phyloP scores from a whole-genome alignment of 176 grass and related monocot genomes.

The Musa beccarii region DNA sequence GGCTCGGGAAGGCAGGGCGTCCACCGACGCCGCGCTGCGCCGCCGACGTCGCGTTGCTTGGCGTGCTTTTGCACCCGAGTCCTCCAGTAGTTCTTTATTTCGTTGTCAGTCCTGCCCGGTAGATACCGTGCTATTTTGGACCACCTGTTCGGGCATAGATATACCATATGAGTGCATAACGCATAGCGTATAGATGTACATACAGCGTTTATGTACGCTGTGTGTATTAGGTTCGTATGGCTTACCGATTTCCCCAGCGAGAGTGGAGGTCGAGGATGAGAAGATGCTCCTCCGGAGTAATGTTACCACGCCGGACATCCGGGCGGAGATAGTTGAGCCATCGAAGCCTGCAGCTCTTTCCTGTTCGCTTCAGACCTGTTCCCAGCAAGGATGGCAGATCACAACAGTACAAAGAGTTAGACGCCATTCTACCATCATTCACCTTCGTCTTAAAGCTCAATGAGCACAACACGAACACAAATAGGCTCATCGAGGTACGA shows the following conservation, averaged over 20 bases:
- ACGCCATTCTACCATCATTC: too few relatives aligned
- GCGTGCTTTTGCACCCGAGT: constrained; percentile 11
- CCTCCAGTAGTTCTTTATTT: constrained; percentile 17
- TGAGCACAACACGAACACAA: not conserved
- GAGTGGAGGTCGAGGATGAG: constrained; percentile 90
- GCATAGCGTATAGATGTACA: too few relatives aligned
- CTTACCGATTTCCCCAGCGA: constrained; percentile 74
- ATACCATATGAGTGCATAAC: too few relatives aligned
- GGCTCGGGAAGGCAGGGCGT: not conserved
- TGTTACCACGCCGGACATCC: constrained; percentile 85
- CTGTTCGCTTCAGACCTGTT: constrained; percentile 70
- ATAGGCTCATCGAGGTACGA: not conserved
- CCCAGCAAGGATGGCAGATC: not conserved
- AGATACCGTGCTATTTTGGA: not conserved
- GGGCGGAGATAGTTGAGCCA: constrained; percentile 98
- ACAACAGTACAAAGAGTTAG: too few relatives aligned
- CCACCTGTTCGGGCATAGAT: not conserved
- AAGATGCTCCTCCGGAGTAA: constrained; percentile 91
- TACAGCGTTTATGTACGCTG: too few relatives aligned
- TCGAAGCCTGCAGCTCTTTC: constrained; percentile 88
- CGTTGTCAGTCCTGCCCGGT: constrained; percentile 1
- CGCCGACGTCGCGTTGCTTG: not conserved
- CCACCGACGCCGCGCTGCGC: not conserved
- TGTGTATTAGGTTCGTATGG: not conserved
- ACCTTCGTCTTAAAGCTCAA: not conserved